Evolutionary conservation across 2,329 filamentous ascomycete species (phyloP), one percentile per base, ranked within the genome.

Genomic region (Ophiostoma ulmi): DNA sequence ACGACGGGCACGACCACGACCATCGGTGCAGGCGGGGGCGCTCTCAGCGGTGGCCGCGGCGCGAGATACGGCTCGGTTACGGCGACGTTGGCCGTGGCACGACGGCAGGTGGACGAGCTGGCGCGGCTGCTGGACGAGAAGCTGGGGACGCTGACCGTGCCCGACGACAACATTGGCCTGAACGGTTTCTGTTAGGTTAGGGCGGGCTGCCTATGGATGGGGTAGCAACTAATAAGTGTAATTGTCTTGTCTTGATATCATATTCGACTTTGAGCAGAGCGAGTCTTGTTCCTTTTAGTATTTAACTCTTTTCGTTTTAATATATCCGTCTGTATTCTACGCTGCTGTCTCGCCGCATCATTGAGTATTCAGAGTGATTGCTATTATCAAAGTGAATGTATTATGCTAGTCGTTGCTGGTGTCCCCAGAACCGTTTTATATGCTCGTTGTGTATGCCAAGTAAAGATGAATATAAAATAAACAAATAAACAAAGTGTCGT

Each of bases 121-220:
- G 86, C 85, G 35, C 79, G 81, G 70, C 87, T 85, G 83, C 77
- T 90, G 73, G 87, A 90, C 73, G 84, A 85, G n/a, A 85, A 85
- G 78, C 80, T 90, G 6, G 84, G 84, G 6, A 80, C 81, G 17
- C 76, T 88, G 72, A 79, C 79, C 17, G 82, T 88, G 38, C 85
- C 86, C 0, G 83, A 86, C 67, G 85, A 87, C 69, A 83, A 82
- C 5, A 79, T 84, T 31, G 81, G 81, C 10, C 75, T 79, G 48
- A 74, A 73, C 44, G 72, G 74, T 5, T 74, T 75, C 20, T 73
- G 73, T 20, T 75, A 55, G 72, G 20, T 2, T 31, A 2, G 4
- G 31, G 31, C 31, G 31, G 3, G 39, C 39, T 44, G 39, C 39
- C 31, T 31, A 44, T 44, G 39, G 39, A 44, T 11, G 48, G 10